Evolutionary conservation across 345 rosid genomes (phyloP).

Genomic region (Salix brachista): DNA sequence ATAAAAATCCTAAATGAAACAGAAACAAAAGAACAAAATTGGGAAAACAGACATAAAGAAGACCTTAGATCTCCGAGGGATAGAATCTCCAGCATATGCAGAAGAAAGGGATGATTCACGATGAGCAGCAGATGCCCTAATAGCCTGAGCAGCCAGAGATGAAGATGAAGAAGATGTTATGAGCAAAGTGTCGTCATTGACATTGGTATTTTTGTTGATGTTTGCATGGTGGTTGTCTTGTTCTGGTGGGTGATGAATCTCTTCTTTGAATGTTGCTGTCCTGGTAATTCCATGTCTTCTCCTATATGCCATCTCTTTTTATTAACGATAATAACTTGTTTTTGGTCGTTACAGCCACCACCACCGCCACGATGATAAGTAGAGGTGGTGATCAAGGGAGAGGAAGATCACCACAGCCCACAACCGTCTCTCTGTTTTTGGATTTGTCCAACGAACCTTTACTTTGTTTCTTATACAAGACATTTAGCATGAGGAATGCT

Average conservation of each 20-base stretch:
- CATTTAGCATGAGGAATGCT: not conserved
- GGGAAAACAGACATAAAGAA: not conserved
- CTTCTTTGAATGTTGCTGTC: slow-evolving; percentile 80
- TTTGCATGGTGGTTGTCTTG: slow-evolving; percentile 18
- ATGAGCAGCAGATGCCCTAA: slow-evolving; percentile 66
- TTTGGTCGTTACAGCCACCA: slow-evolving; percentile 2
- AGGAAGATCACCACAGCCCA: not conserved
- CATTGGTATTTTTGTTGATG: slow-evolving; percentile 3
- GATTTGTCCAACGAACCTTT: slow-evolving; percentile 17
- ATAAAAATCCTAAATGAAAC: not conserved
- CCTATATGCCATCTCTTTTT: slow-evolving; percentile 72
- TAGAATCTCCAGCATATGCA: slow-evolving; percentile 44
- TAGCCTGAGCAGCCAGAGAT: slow-evolving; percentile 82
- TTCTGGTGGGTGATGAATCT: slow-evolving; percentile 36
- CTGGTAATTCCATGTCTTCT: slow-evolving; percentile 80
- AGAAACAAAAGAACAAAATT: not conserved
- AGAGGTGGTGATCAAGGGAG: not conserved
- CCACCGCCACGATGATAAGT: not conserved
- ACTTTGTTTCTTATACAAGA: not conserved
- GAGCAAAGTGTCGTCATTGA: slow-evolving; percentile 5
- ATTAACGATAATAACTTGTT: no score
- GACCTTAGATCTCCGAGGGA: slow-evolving; percentile 56
- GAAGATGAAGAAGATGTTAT: slow-evolving; percentile 38
- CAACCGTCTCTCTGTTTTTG: slow-evolving; percentile 3
- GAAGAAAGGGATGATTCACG: slow-evolving; percentile 48